A percentile compares a stretch with the other conserved stretches of the same genome.
These are phyloP conservation scores for Termitomyces heimii DNA, from an alignment of 768 basidiomycete genomes.

Conservation along the genomic window DNA sequence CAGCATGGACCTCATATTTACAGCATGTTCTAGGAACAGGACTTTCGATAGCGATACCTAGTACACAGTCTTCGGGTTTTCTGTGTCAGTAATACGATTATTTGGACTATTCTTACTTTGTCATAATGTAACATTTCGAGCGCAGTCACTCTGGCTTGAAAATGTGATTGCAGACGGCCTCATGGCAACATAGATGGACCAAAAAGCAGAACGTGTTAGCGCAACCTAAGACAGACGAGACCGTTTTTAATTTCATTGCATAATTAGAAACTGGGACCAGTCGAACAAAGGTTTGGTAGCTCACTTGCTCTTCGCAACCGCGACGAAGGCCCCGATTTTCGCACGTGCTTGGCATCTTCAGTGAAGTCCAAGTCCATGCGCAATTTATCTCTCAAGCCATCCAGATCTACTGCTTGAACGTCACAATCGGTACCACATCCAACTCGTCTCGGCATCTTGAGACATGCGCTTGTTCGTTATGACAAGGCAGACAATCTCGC, in stretches of 20 bases:
- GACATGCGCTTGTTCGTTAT: no score
- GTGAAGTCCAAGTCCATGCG: no score
- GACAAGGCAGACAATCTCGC: no score
- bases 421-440: no score
- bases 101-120: background rate
- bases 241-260: background rate
- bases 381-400: no score
- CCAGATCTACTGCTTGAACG: no score
- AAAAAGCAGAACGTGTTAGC: background rate
- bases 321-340: no score
- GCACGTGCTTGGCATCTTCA: no score
- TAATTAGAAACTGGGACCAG: background rate
- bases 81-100: background rate
- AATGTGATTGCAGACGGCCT: background rate
- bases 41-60: background rate
- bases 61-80: background rate
- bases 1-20: background rate
- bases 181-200: background rate
- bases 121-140: background rate
- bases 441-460: no score
- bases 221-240: background rate
- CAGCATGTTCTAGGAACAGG: background rate
- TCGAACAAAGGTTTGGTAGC: no score
- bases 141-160: background rate
- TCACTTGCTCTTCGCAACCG: no score